Evolutionary conservation across 1,139 yeast species (phyloP), one percentile per base, ranked within the genome.

Genomic region (Blastobotrys raffinosifermentans): DNA sequence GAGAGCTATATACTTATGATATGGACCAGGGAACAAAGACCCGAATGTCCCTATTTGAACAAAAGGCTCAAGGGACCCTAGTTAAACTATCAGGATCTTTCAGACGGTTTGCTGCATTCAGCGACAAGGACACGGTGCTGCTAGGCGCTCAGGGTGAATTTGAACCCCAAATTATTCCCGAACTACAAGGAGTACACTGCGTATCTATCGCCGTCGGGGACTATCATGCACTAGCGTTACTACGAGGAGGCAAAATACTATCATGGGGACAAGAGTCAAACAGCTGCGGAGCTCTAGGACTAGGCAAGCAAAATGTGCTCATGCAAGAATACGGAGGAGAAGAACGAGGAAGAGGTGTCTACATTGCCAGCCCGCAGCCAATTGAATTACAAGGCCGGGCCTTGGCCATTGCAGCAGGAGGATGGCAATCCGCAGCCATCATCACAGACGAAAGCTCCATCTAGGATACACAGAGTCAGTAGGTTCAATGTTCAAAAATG

Each of bases 341-440:
- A 5, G 60, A 59, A 11, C 55, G 55, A 4, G 53, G 62, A 6
- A 57, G 59, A n/a, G 75, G 72, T 4, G 51, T 64, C 34, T 57
- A 63, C 13, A 73, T 77, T 0, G 37, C 37, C 1, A 61, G 51
- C 26, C 89, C 89, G 0, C 58, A 66, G 0, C 53, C 51, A 25
- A 66, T 77, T 14, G 51, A 56, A 4, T 44, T 47, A 4, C 55
- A 55, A 2, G 76, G 75, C 0, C 63, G 73, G 9, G 72, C 66
- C 53, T 45, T 72, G 11, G 73, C 75, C 1, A 69, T 78, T 33
- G 70, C 82, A 2, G 83, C 86, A 9, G 75, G 79, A n/a, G 94
- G 94, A 2, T 82, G 91, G 93, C 93, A 82, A 41, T 75, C 86
- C 1, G 77, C 79, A 30, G 91, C 79, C 2, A 54, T 75, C 13